Conservation (phyloP, 371 early-diverging fungal species). For the Batrachochytrium dendrobatidis region DNA sequence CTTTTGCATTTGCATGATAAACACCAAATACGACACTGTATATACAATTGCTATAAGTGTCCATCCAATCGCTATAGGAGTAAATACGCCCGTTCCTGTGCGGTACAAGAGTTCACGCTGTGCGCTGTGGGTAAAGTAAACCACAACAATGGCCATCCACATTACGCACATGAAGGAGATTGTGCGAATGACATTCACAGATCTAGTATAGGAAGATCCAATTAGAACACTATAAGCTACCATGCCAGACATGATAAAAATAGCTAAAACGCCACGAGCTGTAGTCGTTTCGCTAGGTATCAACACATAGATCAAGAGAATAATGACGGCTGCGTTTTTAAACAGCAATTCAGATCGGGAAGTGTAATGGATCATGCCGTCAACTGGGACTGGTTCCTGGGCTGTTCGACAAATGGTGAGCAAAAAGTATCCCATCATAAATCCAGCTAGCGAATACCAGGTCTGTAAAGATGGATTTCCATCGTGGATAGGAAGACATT, state of each 20-base stretch:
- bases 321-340: conserved; percentile 21
- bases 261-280: conserved; percentile 17
- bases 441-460: conserved; percentile 19
- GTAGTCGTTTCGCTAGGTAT: conserved; percentile 21
- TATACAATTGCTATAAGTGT: not conserved
- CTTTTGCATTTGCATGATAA: not conserved
- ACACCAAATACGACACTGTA: not conserved
- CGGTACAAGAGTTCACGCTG: not conserved
- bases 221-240: conserved; percentile 22
- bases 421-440: conserved; percentile 11
- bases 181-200: conserved; percentile 3
- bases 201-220: conserved; percentile 17
- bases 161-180: conserved; percentile 18
- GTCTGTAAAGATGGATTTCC: conserved; percentile 21
- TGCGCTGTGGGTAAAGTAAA: conserved; percentile 18
- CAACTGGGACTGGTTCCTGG: conserved; percentile 22
- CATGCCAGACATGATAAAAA: conserved; percentile 16
- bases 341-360: conserved; percentile 24
- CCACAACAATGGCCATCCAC: conserved; percentile 26
- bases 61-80: not conserved
- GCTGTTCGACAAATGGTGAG: conserved; percentile 5
- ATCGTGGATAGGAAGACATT: conserved; percentile 4
- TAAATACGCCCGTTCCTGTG: not conserved
- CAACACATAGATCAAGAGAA: conserved; percentile 21
- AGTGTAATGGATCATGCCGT: conserved; percentile 27